Evolutionary conservation across 2,329 filamentous ascomycete species (phyloP).

Genomic region (Epichloe glyceriae): DNA sequence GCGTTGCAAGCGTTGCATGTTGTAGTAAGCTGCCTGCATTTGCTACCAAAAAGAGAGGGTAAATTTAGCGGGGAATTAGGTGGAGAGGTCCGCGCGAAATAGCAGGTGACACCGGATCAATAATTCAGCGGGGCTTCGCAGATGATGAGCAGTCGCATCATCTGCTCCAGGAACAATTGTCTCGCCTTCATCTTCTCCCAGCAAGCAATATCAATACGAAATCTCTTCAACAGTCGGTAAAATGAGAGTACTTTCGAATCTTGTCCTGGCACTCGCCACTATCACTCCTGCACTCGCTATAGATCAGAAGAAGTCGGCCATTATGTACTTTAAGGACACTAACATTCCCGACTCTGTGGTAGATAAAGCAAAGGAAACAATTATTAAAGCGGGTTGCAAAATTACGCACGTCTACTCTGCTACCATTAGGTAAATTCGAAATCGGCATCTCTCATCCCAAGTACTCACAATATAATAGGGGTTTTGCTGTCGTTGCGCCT

Average conservation of each 20-base stretch:
- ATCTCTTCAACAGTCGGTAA: conserved; percentile 9
- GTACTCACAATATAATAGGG: conserved; percentile 36
- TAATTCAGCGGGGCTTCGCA: background rate
- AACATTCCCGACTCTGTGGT: conserved; percentile 53
- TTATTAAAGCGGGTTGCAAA: conserved; percentile 55
- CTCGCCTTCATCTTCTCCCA: background rate
- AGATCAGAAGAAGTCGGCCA: conserved; percentile 57
- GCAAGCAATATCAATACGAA: background rate
- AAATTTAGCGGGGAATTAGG: no score
- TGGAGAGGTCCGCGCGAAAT: background rate
- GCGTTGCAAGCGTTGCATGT: no score
- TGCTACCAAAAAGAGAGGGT: no score
- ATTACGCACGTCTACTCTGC: conserved; percentile 66
- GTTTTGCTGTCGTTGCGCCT: conserved; percentile 64
- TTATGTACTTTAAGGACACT: conserved; percentile 63
- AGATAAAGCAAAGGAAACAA: conserved; percentile 55
- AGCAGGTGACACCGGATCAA: background rate
- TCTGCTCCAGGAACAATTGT: background rate
- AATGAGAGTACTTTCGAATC: conserved; percentile 50
- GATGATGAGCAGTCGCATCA: background rate
- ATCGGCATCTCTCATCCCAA: background rate
- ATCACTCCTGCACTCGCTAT: conserved; percentile 47
- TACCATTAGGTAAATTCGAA: conserved; percentile 46
- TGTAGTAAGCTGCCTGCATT: no score
- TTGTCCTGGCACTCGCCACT: conserved; percentile 43